Conservation (phyloP, 805 yeast genomes). For the Metschnikowia peoriensis region DNA sequence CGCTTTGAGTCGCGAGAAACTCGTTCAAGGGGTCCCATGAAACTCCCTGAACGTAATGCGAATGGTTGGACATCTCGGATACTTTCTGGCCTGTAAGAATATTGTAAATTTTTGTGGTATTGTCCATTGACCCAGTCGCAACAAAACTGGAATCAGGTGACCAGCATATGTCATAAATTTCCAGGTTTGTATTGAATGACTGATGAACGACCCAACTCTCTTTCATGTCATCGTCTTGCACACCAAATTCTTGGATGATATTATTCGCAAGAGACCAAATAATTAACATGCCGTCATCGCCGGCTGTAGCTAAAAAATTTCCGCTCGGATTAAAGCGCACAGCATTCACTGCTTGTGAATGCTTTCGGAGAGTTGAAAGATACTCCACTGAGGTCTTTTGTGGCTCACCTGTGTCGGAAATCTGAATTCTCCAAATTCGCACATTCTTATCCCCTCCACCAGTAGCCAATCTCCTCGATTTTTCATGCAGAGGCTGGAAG, state of each 20-base stretch:
- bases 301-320: slow-evolving; percentile 76
- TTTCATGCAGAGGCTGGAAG: slow-evolving; percentile 47
- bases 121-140: slow-evolving; percentile 92
- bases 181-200: slow-evolving; percentile 62
- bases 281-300: slow-evolving; percentile 89
- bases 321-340: slow-evolving; percentile 79
- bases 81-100: slow-evolving; percentile 56
- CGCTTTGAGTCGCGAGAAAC: slow-evolving; percentile 81
- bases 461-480: slow-evolving; percentile 63
- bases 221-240: slow-evolving; percentile 48
- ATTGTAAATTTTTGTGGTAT: slow-evolving; percentile 67
- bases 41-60: slow-evolving; percentile 93
- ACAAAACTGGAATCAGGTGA: slow-evolving; percentile 77
- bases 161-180: slow-evolving; percentile 91
- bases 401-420: slow-evolving; percentile 4
- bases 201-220: slow-evolving; percentile 75
- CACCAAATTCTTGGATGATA: slow-evolving; percentile 59
- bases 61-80: slow-evolving; percentile 65
- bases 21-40: slow-evolving; percentile 89
- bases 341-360: slow-evolving; percentile 91
- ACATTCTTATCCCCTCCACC: slow-evolving; percentile 95
- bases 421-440: slow-evolving; percentile 48
- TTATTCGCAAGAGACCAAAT: slow-evolving; percentile 68
- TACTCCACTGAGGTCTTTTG: slow-evolving; percentile 54
- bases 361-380: slow-evolving; percentile 77